Base-by-base conservation (phyloP, 1,139 yeast species). In the Yamadazyma mexicana region DNA sequence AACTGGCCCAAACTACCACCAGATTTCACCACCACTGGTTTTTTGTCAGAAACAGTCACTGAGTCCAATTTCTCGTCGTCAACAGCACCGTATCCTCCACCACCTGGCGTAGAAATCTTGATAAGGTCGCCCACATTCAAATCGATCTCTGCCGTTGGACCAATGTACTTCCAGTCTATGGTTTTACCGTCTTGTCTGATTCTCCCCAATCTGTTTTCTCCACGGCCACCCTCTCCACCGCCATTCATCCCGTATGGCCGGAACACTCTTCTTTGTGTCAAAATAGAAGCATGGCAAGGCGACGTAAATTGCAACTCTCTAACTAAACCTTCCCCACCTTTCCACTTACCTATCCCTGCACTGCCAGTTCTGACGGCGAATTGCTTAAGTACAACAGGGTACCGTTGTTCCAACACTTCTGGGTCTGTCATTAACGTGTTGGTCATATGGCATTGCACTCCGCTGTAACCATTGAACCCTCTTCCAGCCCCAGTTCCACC, bases 171-270 rank as follows among this genome's bases (percentile, higher is more conserved):
- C 58, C 65, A 45, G 38, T 47, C 43, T 41, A 55, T 46, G 15
- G 51, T 51, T 16, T 46, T 47, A 15, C 53, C 54, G 48, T 58
- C 49, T 49, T 48, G 34, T 54, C 57, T 40, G 17, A 52, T 51
- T 43, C 64, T 57, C 14, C 73, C 54, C 83, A 87, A 80, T 16
- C 75, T 51, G 51, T 83, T 84, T 39, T 69, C 61, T 4, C 92
- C 92, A 35, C 77, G 62, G 14, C 61, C 62, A 4, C 87, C 92
- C 38, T 72, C 69, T 7, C 61, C 66, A 17, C 59, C 59, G 12
- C 60, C 60, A 14, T 47, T 44, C 38, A 55, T 46, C 2, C 60
- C 60, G 38, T 48, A 53, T 7, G 60, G 60, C 24, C 47, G 39
- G 32, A 45, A 45, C 2, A 55, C 59, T 45, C 60, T 44, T 36